phyloP scores from a whole-genome alignment of 1,139 yeast genomes.

The Geotrichum histeridarum region DNA sequence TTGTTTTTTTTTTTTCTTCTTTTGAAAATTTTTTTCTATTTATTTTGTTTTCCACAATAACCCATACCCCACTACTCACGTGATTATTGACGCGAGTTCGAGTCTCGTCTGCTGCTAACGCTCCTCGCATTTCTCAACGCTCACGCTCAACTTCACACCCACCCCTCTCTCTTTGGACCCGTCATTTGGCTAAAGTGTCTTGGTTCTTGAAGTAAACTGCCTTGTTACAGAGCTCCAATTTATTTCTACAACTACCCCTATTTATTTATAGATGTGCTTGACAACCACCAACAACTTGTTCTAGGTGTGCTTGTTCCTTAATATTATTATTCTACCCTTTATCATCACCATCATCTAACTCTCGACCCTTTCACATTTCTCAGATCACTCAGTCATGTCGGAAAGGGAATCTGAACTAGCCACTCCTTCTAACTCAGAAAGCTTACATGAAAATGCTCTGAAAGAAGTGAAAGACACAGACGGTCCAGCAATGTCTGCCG shows the following conservation, averaged over 20 bases:
- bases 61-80: slow-evolving; percentile 4
- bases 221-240: no score
- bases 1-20: background rate
- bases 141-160: background rate
- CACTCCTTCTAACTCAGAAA: slow-evolving; percentile 1
- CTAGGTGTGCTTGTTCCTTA: slow-evolving; percentile 2
- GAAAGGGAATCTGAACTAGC: slow-evolving; percentile 3
- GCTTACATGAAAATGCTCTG: background rate
- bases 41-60: background rate
- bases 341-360: background rate
- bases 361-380: background rate
- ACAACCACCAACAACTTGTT: slow-evolving; percentile 1
- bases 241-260: background rate
- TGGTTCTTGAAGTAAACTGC: slow-evolving; percentile 1
- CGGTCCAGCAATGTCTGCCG: slow-evolving; percentile 2
- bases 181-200: background rate
- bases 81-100: slow-evolving; percentile 6
- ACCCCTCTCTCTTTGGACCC: background rate
- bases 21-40: background rate
- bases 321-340: background rate
- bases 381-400: slow-evolving; percentile 3
- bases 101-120: background rate
- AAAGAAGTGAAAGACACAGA: background rate
- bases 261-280: slow-evolving; percentile 7
- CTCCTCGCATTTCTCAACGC: no score